Conservation (phyloP, 768 basidiomycete genomes). For the Asterophora parasitica region DNA sequence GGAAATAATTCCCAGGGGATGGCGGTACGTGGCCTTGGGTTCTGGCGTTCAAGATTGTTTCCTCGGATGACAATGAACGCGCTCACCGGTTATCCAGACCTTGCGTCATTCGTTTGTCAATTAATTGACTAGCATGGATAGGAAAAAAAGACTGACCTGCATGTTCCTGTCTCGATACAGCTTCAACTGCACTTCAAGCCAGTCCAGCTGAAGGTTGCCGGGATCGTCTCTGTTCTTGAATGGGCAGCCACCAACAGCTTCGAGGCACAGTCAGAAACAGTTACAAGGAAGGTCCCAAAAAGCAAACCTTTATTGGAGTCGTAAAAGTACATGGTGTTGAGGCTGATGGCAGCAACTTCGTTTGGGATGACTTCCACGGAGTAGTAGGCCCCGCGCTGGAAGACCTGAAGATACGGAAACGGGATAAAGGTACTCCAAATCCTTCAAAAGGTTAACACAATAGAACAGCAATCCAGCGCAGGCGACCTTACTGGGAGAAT, state of each 20-base stretch:
- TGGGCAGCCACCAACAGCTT: conserved; percentile 75
- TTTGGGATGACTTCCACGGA: conserved; percentile 75
- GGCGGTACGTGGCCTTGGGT: conserved; percentile 83
- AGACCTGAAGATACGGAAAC: conserved; percentile 70
- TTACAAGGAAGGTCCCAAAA: neutral
- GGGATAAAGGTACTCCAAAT: conserved; percentile 86
- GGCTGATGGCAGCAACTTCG: conserved; percentile 69
- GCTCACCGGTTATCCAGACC: conserved; percentile 44
- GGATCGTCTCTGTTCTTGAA: conserved; percentile 65
- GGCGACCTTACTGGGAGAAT: conserved; percentile 55
- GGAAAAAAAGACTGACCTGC: conserved; percentile 47
- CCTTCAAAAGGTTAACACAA: conserved; percentile 34
- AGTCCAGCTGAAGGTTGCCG: conserved; percentile 85
- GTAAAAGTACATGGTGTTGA: conserved; percentile 91
- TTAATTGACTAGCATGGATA: neutral
- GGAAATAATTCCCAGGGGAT: conserved; percentile 72
- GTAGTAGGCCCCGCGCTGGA: conserved; percentile 85
- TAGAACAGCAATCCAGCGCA: conserved; percentile 11
- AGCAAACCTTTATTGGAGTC: conserved; percentile 77
- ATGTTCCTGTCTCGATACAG: conserved; percentile 63
- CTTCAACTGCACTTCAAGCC: conserved; percentile 82
- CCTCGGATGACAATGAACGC: conserved; percentile 2
- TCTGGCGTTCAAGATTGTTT: conserved; percentile 7
- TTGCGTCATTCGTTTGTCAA: conserved; percentile 12
- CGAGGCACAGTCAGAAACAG: conserved; percentile 11